phyloP scores from a whole-genome alignment of 2,329 filamentous ascomycete genomes.

The Colletotrichum sp. region DNA sequence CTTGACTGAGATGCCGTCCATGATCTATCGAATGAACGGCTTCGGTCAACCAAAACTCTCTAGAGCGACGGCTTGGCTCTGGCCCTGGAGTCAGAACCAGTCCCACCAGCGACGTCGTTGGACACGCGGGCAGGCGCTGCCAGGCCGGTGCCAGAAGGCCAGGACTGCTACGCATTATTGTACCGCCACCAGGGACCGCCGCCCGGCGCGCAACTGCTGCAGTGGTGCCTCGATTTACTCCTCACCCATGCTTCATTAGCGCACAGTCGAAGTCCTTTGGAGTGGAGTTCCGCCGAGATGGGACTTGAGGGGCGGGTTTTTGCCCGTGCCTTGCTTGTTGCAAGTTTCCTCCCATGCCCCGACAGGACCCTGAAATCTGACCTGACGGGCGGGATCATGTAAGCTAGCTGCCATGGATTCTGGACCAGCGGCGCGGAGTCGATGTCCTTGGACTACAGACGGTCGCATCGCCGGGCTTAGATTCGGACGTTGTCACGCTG shows the following conservation, averaged over 20 bases:
- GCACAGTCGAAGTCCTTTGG: not conserved
- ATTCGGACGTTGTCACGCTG: not conserved
- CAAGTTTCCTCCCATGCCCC: constrained; percentile 12
- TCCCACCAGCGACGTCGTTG: constrained; percentile 14
- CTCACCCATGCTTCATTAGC: constrained; percentile 6
- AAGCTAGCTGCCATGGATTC: not conserved
- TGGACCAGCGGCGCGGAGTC: not conserved
- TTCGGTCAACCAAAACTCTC: not conserved
- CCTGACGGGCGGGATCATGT: constrained; percentile 7
- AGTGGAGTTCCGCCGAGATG: constrained; percentile 19
- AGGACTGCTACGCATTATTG: not conserved
- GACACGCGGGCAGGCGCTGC: constrained; percentile 13
- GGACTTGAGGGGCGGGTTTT: constrained; percentile 8
- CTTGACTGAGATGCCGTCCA: not conserved
- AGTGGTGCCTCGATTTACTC: constrained; percentile 4
- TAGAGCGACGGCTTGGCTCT: not conserved
- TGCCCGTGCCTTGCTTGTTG: constrained; percentile 17
- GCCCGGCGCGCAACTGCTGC: not conserved
- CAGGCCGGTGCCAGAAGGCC: not conserved
- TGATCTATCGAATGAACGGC: not conserved
- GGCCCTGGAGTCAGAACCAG: not conserved
- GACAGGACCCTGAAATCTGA: constrained; percentile 20
- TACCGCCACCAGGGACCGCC: not conserved
- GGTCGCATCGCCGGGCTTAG: not conserved
- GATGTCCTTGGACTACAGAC: not conserved